Evolutionary conservation across 495 filamentous ascomycete species (phyloP).

Genomic region (Aspergillus leporis): DNA sequence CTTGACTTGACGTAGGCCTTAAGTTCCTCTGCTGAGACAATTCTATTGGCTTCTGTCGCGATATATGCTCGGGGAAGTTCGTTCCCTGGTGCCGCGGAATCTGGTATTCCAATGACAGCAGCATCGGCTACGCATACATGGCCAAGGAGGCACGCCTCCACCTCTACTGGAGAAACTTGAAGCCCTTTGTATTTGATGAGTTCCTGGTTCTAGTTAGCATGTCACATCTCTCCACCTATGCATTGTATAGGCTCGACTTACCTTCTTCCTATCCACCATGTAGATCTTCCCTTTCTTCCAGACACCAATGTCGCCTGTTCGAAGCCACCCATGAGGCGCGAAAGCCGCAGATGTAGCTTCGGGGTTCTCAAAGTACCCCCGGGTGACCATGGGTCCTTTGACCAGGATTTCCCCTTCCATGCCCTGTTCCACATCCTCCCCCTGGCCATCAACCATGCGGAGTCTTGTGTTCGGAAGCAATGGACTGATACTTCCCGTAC

Average conservation of each 20-base stretch:
- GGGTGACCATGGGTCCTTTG: slow-evolving; percentile 49
- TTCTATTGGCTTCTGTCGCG: slow-evolving; percentile 5
- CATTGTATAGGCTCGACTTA: neutral
- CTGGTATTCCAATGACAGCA: slow-evolving; percentile 17
- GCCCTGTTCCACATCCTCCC: slow-evolving; percentile 10
- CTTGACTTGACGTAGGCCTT: slow-evolving; percentile 18
- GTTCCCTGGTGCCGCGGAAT: slow-evolving; percentile 17
- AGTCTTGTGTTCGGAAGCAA: slow-evolving; percentile 18
- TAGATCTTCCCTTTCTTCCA: slow-evolving; percentile 59
- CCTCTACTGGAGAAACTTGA: slow-evolving; percentile 23
- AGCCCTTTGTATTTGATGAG: slow-evolving; percentile 24
- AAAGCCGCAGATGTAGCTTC: slow-evolving; percentile 72
- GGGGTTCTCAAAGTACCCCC: slow-evolving; percentile 72
- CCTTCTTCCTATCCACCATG: slow-evolving; percentile 22
- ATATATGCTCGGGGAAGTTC: slow-evolving; percentile 29
- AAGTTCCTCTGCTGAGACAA: slow-evolving; percentile 15
- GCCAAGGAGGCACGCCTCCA: slow-evolving; percentile 18
- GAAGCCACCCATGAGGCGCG: slow-evolving; percentile 80
- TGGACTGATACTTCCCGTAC: slow-evolving; percentile 19
- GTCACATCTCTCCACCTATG: neutral
- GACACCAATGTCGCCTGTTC: slow-evolving; percentile 75
- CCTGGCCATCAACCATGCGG: slow-evolving; percentile 15
- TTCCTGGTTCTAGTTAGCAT: slow-evolving; percentile 12
- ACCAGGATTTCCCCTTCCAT: slow-evolving; percentile 18
- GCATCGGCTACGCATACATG: slow-evolving; percentile 17